Evolutionary conservation across 768 basidiomycete species (phyloP), one percentile per base, ranked within the genome.

Genomic region (Crepidotus variabilis): DNA sequence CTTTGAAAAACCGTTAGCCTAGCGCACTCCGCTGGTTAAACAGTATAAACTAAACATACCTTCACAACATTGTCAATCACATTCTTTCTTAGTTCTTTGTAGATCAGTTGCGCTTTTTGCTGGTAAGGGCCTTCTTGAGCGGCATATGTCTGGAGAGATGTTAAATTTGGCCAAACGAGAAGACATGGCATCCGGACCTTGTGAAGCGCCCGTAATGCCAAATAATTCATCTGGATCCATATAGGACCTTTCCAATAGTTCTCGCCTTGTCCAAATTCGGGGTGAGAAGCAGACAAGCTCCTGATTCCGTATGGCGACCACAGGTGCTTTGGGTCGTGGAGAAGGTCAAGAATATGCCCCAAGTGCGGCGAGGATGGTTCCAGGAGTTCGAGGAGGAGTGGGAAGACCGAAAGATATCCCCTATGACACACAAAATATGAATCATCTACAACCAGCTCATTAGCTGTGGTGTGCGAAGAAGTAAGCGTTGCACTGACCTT

Each of bases 231-330:
- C 69, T 93, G 95, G 35, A 97, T 82, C 95, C 95, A 98, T 50
- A 98, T 89, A 2, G 95, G 92, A 1, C 96, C 94, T 64, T 88
- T 88, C 95, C 95, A 98, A 71, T 98, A 98, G 73, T 98, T 92
- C 71, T 98, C 95, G 48, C 89, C 96, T 63, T 83, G 75, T 13
- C 94, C 95, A 63, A 94, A 98, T 50, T 91, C 82, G n/a, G 88
- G 84, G 66, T 98, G 93, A 18, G 85, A 83, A n/a, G 81, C 85
- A 6, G 90, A 93, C 52, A 98, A 73, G 60, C 92, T 95, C 24
- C 95, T 87, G 34, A 98, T 74, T 23, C 96, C 95, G 67, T 86
- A 94, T 0, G 84, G 79, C 1, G 94, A 96, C 96, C 96, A 98
- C 32, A 98, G 81, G 59, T 94, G 90, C 24, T 86, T 73, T 0